Percentiles rank a stretch among this genome's conserved stretches.
phyloP scores from a whole-genome alignment of 2,329 filamentous ascomycete species.

The Fusarium dlaminii region DNA sequence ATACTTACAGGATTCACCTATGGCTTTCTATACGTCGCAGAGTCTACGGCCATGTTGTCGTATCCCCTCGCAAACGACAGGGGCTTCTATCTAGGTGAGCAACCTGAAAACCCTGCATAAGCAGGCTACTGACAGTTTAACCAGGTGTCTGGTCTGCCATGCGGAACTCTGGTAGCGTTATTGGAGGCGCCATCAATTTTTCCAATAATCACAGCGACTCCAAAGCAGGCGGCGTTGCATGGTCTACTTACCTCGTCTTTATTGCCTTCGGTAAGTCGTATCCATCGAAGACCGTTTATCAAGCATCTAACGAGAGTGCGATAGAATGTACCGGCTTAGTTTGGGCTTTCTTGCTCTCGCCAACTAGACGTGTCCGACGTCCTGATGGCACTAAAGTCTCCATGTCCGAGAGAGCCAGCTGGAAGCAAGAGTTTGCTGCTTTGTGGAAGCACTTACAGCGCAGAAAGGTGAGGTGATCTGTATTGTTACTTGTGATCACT shows the following conservation, averaged over 20 bases:
- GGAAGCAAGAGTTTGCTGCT: neutral
- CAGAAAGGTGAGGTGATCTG: neutral
- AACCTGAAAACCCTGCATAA: accelerated
- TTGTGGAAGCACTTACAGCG: neutral
- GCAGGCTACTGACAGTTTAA: neutral
- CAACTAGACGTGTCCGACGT: neutral
- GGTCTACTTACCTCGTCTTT: neutral
- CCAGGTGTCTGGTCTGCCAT: neutral
- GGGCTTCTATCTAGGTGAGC: neutral
- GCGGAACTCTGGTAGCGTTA: neutral
- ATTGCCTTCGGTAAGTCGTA: neutral
- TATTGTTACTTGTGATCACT: accelerated
- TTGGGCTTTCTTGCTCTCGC: neutral
- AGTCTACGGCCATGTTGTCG: neutral
- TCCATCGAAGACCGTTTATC: accelerated
- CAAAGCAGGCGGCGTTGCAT: neutral
- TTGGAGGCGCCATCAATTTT: neutral
- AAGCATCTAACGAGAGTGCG: accelerated
- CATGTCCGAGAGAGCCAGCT: neutral
- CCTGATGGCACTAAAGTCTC: neutral
- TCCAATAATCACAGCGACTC: neutral
- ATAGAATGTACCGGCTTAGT: neutral
- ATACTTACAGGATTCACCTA: neutral
- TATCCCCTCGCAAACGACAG: neutral
- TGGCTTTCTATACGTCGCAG: neutral